Percentiles rank a stretch among this genome's conserved stretches.
Conservation (phyloP, 2,329 filamentous ascomycete genomes). For the Chalaropsis ovoidea region DNA sequence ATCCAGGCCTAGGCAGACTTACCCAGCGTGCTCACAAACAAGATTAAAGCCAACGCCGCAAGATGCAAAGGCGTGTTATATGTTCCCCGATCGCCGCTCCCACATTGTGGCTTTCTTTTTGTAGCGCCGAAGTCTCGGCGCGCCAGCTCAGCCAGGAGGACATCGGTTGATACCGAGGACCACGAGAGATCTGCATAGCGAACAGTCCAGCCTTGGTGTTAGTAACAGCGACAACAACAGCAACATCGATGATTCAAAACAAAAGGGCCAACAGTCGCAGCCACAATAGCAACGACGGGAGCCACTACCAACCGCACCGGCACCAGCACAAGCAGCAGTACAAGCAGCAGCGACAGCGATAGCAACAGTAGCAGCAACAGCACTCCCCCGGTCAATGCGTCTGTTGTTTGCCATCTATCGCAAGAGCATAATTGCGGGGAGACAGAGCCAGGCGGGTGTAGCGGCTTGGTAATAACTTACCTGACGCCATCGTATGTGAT, state of each 20-base stretch:
- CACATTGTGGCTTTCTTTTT: constrained; percentile 41
- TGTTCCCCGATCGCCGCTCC: constrained; percentile 39
- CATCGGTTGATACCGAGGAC: constrained; percentile 43
- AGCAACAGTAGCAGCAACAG: not conserved
- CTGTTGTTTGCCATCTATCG: not conserved
- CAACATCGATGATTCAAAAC: not conserved
- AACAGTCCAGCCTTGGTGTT: not conserved
- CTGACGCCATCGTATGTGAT: not conserved
- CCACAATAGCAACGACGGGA: not conserved
- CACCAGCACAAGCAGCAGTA: not conserved
- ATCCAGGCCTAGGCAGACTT: constrained; percentile 28
- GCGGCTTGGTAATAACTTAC: not conserved
- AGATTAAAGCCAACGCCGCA: constrained; percentile 56
- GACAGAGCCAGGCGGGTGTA: not conserved
- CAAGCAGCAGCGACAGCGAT: not conserved
- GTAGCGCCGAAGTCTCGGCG: constrained; percentile 34
- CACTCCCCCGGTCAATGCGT: constrained; percentile 3
- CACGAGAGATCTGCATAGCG: constrained; percentile 30
- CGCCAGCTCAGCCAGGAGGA: constrained; percentile 45
- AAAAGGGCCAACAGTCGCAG: not conserved
- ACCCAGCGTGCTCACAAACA: constrained; percentile 51
- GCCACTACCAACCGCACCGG: not conserved
- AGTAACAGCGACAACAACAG: not conserved
- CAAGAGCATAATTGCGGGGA: not conserved
- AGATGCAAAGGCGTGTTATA: constrained; percentile 61